Evolutionary conservation across 495 filamentous ascomycete species (phyloP).

Genomic region (Penicillium canescens): DNA sequence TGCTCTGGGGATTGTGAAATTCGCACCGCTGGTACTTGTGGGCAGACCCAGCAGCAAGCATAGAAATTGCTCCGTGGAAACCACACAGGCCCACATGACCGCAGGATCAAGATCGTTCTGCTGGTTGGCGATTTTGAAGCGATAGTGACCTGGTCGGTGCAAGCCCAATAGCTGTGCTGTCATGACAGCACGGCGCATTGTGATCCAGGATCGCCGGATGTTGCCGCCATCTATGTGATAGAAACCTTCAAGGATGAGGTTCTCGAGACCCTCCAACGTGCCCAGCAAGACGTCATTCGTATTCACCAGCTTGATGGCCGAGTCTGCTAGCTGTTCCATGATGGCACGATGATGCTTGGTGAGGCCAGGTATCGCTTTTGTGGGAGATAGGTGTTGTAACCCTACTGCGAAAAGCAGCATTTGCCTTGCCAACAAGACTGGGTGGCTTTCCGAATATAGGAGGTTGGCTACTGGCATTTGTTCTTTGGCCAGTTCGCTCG

Average conservation of each 20-base stretch:
- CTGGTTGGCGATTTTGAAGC: neutral
- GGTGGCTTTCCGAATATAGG: neutral
- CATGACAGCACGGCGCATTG: constrained; percentile 34
- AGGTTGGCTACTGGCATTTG: neutral
- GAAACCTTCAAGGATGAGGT: constrained; percentile 47
- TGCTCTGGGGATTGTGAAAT: neutral
- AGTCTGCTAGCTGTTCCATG: constrained; percentile 33
- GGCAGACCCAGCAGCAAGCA: neutral
- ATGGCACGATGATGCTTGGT: constrained; percentile 23
- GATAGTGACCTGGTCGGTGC: neutral
- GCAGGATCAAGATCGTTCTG: neutral
- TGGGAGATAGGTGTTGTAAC: neutral
- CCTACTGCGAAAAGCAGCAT: constrained; percentile 22
- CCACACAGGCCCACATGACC: neutral
- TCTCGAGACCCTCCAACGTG: constrained; percentile 50
- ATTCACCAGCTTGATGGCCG: constrained; percentile 41
- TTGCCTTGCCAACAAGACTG: constrained; percentile 30
- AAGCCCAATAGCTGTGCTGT: neutral
- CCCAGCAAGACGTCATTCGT: constrained; percentile 45
- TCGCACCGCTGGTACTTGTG: neutral
- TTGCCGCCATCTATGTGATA: constrained; percentile 49
- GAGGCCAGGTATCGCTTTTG: neutral
- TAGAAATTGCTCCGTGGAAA: neutral
- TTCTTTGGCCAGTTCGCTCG: neutral
- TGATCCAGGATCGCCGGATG: constrained; percentile 41